Conservation (phyloP, 1,284 basidiomycete species). For the Thecaphora thlaspeos region DNA sequence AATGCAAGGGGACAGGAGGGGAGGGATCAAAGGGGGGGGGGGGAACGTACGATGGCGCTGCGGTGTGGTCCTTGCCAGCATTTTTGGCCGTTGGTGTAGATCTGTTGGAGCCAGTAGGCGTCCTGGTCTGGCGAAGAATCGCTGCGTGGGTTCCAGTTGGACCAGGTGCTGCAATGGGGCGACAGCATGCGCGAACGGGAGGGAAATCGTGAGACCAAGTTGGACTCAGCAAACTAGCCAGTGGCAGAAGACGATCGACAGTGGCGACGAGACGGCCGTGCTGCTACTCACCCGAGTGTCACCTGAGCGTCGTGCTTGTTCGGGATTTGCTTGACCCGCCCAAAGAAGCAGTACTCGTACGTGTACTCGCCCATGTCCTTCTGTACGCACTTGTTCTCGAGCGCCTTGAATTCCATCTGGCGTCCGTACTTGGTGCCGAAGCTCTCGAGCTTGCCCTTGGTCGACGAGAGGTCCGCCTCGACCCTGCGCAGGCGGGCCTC, state of each 20-base stretch:
- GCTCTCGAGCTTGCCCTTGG: conserved; percentile 63
- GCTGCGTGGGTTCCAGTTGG: conserved; percentile 68
- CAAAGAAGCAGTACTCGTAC: conserved; percentile 94
- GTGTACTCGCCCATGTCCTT: conserved; percentile 91
- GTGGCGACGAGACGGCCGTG: too few relatives aligned
- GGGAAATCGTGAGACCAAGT: too few relatives aligned
- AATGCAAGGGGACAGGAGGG: too few relatives aligned
- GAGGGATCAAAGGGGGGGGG: neutral
- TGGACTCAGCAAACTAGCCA: neutral
- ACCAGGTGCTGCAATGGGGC: conserved; percentile 6
- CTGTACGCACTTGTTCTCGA: conserved; percentile 75
- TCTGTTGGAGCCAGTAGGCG: conserved; percentile 76
- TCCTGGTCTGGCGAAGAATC: conserved; percentile 66
- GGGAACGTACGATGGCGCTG: conserved; percentile 67
- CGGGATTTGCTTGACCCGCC: conserved; percentile 81
- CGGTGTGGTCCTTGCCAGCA: conserved; percentile 98
- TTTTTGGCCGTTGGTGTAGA: conserved; percentile 73
- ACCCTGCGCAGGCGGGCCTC: conserved; percentile 54
- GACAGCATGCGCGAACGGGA: too few relatives aligned
- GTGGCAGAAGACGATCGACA: neutral
- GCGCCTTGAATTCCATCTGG: conserved; percentile 92
- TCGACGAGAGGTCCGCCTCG: conserved; percentile 62
- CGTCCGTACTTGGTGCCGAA: conserved; percentile 70
- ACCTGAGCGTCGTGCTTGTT: conserved; percentile 76
- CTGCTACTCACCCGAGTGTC: conserved; percentile 71